Conservation (phyloP, 768 basidiomycete species). For the Gyrodon lividus region DNA sequence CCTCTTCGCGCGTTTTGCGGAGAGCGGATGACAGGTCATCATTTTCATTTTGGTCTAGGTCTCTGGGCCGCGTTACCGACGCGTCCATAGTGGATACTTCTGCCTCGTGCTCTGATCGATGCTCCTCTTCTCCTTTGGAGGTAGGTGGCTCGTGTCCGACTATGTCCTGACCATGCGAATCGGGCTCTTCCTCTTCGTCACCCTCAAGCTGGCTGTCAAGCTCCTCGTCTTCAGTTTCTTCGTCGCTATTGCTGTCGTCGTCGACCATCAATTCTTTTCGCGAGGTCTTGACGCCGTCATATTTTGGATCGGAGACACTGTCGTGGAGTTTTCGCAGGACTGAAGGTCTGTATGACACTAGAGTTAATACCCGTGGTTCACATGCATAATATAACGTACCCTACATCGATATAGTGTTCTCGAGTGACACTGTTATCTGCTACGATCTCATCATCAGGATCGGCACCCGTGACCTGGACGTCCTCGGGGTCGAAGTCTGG, state of each 20-base stretch:
- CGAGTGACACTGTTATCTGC: constrained; percentile 41
- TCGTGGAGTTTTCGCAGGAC: constrained; percentile 63
- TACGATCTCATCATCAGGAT: constrained; percentile 38
- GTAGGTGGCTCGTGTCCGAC: constrained; percentile 4
- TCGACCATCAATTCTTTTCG: constrained; percentile 53
- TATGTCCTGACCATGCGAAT: constrained; percentile 15
- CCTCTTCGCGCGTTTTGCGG: constrained; percentile 61
- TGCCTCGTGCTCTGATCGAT: constrained; percentile 10
- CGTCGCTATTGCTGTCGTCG: constrained; percentile 13
- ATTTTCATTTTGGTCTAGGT: constrained; percentile 16
- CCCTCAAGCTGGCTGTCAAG: constrained; percentile 25
- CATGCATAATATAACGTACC: constrained; percentile 45
- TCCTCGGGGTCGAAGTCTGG: constrained; percentile 79
- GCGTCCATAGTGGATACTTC: constrained; percentile 12
- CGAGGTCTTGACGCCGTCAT: constrained; percentile 65
- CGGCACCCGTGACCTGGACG: constrained; percentile 42
- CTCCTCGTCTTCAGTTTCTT: constrained; percentile 6
- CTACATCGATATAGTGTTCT: constrained; percentile 85
- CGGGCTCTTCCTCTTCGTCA: constrained; percentile 9
- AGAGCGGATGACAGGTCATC: constrained; percentile 54
- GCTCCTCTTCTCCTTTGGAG: constrained; percentile 18
- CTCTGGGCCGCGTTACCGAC: constrained; percentile 7
- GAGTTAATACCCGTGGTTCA: neutral
- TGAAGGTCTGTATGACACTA: constrained; percentile 53
- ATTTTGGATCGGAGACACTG: constrained; percentile 73